Base-by-base conservation (phyloP, 208 protist species). In the Trypanosoma boissoni region DNA sequence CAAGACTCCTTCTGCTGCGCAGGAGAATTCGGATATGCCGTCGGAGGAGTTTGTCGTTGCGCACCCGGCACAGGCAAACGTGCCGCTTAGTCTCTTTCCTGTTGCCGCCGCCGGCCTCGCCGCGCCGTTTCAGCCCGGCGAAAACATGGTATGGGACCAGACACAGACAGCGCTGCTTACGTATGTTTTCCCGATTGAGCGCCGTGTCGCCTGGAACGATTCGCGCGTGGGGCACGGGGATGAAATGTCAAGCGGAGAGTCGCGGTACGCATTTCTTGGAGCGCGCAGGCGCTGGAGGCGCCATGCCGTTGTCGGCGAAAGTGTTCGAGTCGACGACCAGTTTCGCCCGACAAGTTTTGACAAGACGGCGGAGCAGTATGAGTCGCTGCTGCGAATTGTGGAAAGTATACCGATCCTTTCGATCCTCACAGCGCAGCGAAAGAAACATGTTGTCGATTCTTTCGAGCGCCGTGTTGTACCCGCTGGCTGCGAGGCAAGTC, bases 381-480 rank as follows among this genome's bases (percentile, higher is more conserved):
- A n/a, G 27, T 18, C 27, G 18, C 18, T 61, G 14, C 21, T 16
- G 18, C 24, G 36, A 12, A 52, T 61, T 39, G n/a, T 61, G 14
- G 23, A 26, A 23, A 1, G 6, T 16, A 1, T 29, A 1, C 20
- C 43, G 8, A 28, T 51, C 1, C 41, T 61, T 51, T 16, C 41
- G 18, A 26, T 23, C 26, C 3, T 61, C 10, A 23, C 24, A 32
- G 42, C 45, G 20, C 27, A 14, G 20, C 28, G 42, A 8, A 14
- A 52, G 20, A 20, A 41, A 6, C 29, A 52, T 2, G 41, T 61
- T 42, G 56, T 61, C 9, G 56, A 61, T 52, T 39, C 56, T 16
- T 61, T 61, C 51, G 28, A 61, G 27, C 26, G 43, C 6, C 27
- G 26, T 51, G 43, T 50, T 20, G 26, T 61, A 1, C 56, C 56